Base-by-base conservation (phyloP, 2,329 filamentous ascomycete genomes). In the Sporothrix brasiliensis region DNA sequence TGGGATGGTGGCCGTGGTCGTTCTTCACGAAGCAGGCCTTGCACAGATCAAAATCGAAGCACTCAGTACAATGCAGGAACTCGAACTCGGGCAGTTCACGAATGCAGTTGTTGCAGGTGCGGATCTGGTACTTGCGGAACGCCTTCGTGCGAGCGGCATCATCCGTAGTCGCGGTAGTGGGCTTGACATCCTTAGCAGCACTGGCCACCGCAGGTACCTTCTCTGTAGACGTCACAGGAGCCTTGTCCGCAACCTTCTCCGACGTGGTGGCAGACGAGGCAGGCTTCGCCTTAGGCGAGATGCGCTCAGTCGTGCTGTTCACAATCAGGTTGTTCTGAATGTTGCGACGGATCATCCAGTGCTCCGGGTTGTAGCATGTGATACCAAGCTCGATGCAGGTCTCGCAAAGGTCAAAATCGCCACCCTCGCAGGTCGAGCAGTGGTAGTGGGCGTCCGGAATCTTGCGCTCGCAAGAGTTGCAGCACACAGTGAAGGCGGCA, bases 261-360 rank as follows among this genome's bases (percentile, higher is more conserved):
- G 67, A 21, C 52, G 39, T 41, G 44, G 60, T 9, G 5, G 50
- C 10, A 13, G 63, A 1, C 54, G 54, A n/a, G 41, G 56, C 75
- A 56, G 76, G 68, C 76, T 83, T 83, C 30, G 80, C 76, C 81
- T 91, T 93, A 69, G 91, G 89, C 50, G 87, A 84, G 71, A 97
- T 85, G 30, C 86, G 91, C 81, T 97, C 92, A 0, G 94, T 97
- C 27, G 88, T 92, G 84, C 94, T 97, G 80, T 89, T 92, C 74
- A 92, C 87, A 70, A 97, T 89, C 73, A 88, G 85, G 67, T 94
- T 94, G 71, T 93, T 86, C 76, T 90, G 85, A 73, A 97, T 88
- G 73, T 88, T 89, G 71, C 95, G 91, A 87, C 97, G 97, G 79
- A 98, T 94, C 80, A 99, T 85, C 94, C 93, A 97, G 82, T 99